A percentile compares a stretch with the other conserved stretches of the same genome.
Conservation (phyloP, 805 yeast genomes). For the Debaryomyces prosopidis region DNA sequence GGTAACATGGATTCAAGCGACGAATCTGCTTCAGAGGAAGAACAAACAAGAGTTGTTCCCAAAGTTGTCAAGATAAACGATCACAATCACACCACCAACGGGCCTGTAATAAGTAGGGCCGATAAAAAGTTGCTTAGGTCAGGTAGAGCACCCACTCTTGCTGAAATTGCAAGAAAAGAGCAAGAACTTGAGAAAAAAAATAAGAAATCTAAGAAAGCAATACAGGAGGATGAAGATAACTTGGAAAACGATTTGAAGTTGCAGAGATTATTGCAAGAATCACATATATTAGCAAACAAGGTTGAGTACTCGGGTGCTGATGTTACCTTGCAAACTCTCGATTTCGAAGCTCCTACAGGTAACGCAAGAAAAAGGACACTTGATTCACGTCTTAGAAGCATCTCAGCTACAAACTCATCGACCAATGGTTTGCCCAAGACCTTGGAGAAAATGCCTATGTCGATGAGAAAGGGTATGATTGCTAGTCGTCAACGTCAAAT, state of each 20-base stretch:
- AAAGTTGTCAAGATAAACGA: constrained; percentile 50
- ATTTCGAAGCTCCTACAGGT: constrained; percentile 64
- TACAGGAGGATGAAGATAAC: constrained; percentile 49
- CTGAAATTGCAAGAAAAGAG: constrained; percentile 28
- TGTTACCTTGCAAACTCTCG: constrained; percentile 60
- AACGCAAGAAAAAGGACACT: constrained; percentile 66
- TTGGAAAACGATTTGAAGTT: constrained; percentile 70
- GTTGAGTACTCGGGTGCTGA: constrained; percentile 64
- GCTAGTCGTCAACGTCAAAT: constrained; percentile 53
- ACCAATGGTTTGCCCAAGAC: constrained; percentile 45
- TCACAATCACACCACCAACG: constrained; percentile 21
- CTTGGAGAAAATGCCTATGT: constrained; percentile 85
- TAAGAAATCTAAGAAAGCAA: constrained; percentile 34
- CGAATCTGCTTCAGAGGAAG: constrained; percentile 12
- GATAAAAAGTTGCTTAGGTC: constrained; percentile 55
- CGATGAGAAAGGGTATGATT: constrained; percentile 82
- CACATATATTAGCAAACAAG: constrained; percentile 57
- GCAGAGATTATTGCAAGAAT: constrained; percentile 68
- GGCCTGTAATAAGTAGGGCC: constrained; percentile 36
- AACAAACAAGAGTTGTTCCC: constrained; percentile 26
- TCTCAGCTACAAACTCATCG: constrained; percentile 43
- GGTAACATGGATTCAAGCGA: constrained; percentile 13
- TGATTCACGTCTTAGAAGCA: constrained; percentile 52
- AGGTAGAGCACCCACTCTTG: constrained; percentile 60
- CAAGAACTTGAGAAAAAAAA: constrained; percentile 24